Conservation (phyloP, 31 red algal genomes). For the Asparagopsis taxiformis region DNA sequence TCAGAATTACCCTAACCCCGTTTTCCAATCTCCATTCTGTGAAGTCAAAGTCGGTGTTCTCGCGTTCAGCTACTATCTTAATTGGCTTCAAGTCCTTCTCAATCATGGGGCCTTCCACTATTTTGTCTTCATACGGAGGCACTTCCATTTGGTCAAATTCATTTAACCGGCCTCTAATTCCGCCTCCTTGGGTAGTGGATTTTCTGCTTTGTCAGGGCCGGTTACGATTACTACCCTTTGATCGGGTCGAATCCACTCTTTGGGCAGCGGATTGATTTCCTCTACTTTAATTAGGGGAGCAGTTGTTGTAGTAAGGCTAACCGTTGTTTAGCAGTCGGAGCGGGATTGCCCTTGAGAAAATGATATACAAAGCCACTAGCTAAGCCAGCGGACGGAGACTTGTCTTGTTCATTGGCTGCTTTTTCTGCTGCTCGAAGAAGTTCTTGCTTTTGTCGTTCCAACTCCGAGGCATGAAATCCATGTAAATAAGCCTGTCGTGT, state of each 20-base stretch:
- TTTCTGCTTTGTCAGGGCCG: conserved; percentile 3
- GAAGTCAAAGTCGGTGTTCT: background rate
- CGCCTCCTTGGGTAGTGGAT: background rate
- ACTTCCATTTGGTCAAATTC: background rate
- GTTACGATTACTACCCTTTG: background rate
- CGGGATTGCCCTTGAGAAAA: background rate
- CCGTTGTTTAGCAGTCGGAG: background rate
- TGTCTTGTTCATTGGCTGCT: background rate
- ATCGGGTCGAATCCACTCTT: background rate
- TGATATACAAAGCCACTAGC: background rate
- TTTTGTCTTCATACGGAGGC: background rate
- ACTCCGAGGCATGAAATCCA: conserved; percentile 1
- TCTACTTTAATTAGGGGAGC: background rate
- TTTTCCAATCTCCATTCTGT: background rate
- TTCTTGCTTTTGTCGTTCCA: conserved; percentile 1
- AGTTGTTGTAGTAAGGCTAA: background rate
- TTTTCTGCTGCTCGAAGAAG: background rate
- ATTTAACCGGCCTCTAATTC: background rate
- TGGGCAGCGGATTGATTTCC: background rate
- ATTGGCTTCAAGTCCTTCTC: background rate
- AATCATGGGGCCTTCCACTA: background rate
- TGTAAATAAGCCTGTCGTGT: background rate
- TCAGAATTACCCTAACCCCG: background rate
- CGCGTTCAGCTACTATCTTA: background rate
- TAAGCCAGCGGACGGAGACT: background rate